Conservation (phyloP, 352 stramenopile species). For the Hyaloperonospora arabidopsidis region DNA sequence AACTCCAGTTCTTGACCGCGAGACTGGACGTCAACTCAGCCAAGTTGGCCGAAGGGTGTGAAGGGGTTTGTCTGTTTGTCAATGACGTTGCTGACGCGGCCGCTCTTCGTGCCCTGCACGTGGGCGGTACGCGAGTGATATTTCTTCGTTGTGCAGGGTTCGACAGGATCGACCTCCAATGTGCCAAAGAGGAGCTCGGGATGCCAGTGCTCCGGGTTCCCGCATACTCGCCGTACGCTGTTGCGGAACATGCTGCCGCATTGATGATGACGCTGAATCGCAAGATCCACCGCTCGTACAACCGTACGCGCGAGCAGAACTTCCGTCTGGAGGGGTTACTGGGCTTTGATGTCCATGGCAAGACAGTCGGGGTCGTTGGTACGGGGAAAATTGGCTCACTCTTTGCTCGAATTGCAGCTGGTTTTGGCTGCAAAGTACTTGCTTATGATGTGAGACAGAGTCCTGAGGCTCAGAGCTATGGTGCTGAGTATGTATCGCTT, state of each 20-base stretch:
- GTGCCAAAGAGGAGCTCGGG: constrained; percentile 50
- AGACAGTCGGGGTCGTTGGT: constrained; percentile 62
- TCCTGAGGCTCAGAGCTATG: constrained; percentile 31
- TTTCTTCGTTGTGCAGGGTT: constrained; percentile 79
- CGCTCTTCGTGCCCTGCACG: constrained; percentile 41
- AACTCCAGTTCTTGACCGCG: constrained; percentile 50
- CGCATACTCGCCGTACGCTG: constrained; percentile 74
- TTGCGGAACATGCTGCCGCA: constrained; percentile 66
- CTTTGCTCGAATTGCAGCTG: constrained; percentile 41
- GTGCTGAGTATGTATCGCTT: constrained; percentile 33
- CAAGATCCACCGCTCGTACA: constrained; percentile 69
- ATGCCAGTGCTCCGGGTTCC: constrained; percentile 59
- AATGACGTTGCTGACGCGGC: constrained; percentile 70
- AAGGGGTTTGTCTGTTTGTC: constrained; percentile 77
- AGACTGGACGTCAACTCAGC: constrained; percentile 45
- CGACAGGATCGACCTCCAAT: constrained; percentile 64
- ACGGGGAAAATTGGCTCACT: constrained; percentile 45
- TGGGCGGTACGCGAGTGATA: constrained; percentile 47
- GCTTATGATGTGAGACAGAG: constrained; percentile 62
- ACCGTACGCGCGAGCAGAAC: constrained; percentile 68
- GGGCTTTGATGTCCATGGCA: constrained; percentile 63
- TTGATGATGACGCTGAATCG: constrained; percentile 80
- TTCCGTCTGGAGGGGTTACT: constrained; percentile 55
- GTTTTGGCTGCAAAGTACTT: constrained; percentile 44
- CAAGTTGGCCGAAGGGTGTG: constrained; percentile 43